A percentile compares a stretch with the other conserved stretches of the same genome.
phyloP scores from a whole-genome alignment of 805 yeast genomes.

The Clavispora santaluciae region DNA sequence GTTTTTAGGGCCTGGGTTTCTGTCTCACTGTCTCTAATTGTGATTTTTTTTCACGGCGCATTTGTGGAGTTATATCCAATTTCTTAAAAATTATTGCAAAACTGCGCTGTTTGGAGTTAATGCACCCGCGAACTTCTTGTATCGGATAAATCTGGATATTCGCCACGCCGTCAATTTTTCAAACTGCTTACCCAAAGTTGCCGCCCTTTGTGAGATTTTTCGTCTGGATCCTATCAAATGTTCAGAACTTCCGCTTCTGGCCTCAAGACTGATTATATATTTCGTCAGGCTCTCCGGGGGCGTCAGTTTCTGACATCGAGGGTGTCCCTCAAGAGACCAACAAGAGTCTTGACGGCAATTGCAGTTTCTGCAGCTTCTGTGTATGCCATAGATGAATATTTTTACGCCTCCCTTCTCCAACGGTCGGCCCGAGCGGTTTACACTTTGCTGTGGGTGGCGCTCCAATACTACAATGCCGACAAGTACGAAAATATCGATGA shows the following conservation, averaged over 20 bases:
- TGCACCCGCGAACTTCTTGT: too few species aligned
- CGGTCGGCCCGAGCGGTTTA: constrained; percentile 51
- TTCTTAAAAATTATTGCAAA: too few species aligned
- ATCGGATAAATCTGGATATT: too few species aligned
- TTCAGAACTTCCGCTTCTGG: not conserved
- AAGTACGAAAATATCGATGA: constrained; percentile 37
- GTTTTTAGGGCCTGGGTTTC: too few species aligned
- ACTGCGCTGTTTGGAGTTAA: too few species aligned
- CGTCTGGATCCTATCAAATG: not conserved
- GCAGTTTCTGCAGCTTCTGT: not conserved
- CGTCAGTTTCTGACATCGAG: not conserved
- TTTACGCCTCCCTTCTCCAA: constrained; percentile 45
- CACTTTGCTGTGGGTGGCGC: constrained; percentile 46
- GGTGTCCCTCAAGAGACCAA: not conserved
- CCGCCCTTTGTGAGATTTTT: too few species aligned
- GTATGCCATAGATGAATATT: constrained; percentile 31
- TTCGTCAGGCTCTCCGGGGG: not conserved
- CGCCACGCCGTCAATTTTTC: too few species aligned
- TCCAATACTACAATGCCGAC: constrained; percentile 48
- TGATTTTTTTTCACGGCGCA: too few species aligned
- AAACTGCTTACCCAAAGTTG: too few species aligned
- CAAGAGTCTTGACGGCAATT: not conserved
- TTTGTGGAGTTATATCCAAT: too few species aligned
- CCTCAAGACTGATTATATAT: not conserved
- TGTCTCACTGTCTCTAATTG: too few species aligned